Percentiles rank a stretch among this genome's conserved stretches.
phyloP scores from a whole-genome alignment of 768 basidiomycete genomes.

The Hypsizygus marmoreus region DNA sequence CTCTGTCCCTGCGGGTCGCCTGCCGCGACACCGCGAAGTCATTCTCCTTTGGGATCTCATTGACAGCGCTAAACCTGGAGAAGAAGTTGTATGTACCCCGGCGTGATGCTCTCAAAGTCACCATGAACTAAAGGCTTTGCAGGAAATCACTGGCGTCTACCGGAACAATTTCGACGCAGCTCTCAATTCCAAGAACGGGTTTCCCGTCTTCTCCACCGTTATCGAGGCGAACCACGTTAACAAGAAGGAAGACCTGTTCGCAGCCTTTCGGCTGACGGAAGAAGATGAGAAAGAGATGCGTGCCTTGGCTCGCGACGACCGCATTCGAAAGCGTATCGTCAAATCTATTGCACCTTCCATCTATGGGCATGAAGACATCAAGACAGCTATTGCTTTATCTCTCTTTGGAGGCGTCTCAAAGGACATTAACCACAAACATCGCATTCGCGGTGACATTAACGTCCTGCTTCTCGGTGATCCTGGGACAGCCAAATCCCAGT shows the following conservation, averaged over 20 bases:
- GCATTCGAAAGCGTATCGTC: slow-evolving; percentile 95
- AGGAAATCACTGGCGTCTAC: slow-evolving; percentile 99
- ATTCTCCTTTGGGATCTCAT: slow-evolving; percentile 98
- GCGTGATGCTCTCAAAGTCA: background rate
- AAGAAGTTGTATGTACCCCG: slow-evolving; percentile 78
- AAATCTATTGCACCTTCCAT: slow-evolving; percentile 99
- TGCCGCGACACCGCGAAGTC: slow-evolving; percentile 96
- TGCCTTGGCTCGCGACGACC: slow-evolving; percentile 82
- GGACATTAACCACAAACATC: slow-evolving; percentile 95
- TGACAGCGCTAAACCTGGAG: slow-evolving; percentile 96
- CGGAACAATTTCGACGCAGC: slow-evolving; percentile 99
- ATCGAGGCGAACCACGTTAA: slow-evolving; percentile 98
- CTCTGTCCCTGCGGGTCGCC: slow-evolving; percentile 94
- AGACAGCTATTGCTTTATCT: slow-evolving; percentile 93
- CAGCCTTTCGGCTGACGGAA: slow-evolving; percentile 96
- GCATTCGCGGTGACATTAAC: slow-evolving; percentile 98
- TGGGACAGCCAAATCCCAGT: slow-evolving; percentile 98
- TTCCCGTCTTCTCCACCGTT: slow-evolving; percentile 98
- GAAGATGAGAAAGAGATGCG: slow-evolving; percentile 96
- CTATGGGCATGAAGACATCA: slow-evolving; percentile 99
- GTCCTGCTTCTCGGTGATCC: slow-evolving; percentile 95
- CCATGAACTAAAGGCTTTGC: slow-evolving; percentile 12
- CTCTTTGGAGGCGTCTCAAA: slow-evolving; percentile 94
- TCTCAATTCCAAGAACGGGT: slow-evolving; percentile 97
- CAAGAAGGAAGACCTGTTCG: slow-evolving; percentile 98